These are phyloP conservation scores for Orbilia javanica DNA, from an alignment of 2,329 filamentous ascomycete species.

Conservation along the genomic window DNA sequence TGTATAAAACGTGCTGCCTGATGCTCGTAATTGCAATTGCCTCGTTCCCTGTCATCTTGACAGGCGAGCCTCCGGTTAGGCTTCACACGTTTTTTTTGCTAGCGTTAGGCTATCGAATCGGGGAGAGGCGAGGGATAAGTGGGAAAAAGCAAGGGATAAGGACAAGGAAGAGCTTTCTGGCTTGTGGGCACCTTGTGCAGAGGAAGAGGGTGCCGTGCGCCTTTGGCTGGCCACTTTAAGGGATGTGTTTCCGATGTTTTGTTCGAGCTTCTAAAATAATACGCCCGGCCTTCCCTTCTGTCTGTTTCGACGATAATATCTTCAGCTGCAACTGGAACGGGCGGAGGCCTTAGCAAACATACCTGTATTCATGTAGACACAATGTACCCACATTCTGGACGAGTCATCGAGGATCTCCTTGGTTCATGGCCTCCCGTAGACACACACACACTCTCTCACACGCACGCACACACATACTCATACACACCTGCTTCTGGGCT, in stretches of 20 bases:
- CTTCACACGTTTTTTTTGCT: constrained; percentile 44
- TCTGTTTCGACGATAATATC: constrained; percentile 27
- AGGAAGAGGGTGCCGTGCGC: constrained; percentile 52
- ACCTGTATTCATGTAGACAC: constrained; percentile 13
- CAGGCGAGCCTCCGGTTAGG: constrained; percentile 54
- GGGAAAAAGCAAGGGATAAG: constrained; percentile 39
- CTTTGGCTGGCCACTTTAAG: constrained; percentile 56
- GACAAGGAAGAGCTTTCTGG: constrained; percentile 20
- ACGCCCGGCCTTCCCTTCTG: constrained; percentile 29
- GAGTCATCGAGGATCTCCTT: neutral
- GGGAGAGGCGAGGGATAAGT: constrained; percentile 39
- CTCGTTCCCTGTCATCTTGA: constrained; percentile 52
- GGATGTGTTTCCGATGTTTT: constrained; percentile 57
- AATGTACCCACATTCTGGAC: constrained; percentile 17
- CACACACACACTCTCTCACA: neutral
- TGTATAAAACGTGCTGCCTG: constrained; percentile 22
- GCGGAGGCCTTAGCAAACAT: constrained; percentile 15
- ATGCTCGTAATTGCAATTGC: constrained; percentile 48
- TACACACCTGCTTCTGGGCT: neutral
- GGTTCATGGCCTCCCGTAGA: neutral
- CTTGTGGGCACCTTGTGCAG: constrained; percentile 30
- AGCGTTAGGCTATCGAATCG: constrained; percentile 26
- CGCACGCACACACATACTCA: too few species aligned
- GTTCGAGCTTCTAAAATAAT: constrained; percentile 44
- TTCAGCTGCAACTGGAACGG: constrained; percentile 32